Conservation (phyloP, 176 grass and related monocot genomes). For the Chloris gayana region DNA sequence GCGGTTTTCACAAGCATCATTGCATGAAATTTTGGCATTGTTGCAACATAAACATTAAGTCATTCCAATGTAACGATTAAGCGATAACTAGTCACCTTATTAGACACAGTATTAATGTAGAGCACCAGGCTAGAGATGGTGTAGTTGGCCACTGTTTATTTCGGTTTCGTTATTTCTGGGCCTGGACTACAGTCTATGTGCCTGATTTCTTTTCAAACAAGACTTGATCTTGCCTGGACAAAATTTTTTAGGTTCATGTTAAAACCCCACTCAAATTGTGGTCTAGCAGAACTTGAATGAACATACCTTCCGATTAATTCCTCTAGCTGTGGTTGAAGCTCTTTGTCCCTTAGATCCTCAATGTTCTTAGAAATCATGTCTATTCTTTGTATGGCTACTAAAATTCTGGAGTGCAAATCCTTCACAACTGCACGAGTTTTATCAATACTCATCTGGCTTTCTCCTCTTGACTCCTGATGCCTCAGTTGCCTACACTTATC, state of each 20-base stretch:
- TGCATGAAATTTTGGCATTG: not conserved
- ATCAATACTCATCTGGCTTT: constrained; percentile 71
- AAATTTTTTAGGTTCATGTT: not conserved
- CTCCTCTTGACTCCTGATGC: constrained; percentile 82
- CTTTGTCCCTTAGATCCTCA: constrained; percentile 96
- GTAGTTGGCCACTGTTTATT: not conserved
- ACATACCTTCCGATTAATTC: constrained; percentile 96
- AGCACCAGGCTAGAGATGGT: not conserved
- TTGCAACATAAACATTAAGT: constrained; percentile 7
- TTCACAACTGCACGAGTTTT: constrained; percentile 89
- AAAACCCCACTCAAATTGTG: constrained; percentile 15
- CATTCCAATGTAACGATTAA: not conserved
- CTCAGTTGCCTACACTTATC: constrained; percentile 76
- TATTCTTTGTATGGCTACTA: constrained; percentile 92
- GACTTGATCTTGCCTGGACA: not conserved
- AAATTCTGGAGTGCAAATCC: constrained; percentile 93
- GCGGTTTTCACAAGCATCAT: constrained; percentile 1
- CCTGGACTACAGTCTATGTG: not conserved
- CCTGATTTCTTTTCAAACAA: constrained; percentile 6
- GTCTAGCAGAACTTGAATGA: constrained; percentile 27
- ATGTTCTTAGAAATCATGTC: constrained; percentile 92
- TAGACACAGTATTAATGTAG: not conserved
- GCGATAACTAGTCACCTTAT: not conserved
- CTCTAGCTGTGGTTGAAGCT: constrained; percentile 97
- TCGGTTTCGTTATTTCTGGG: not conserved